A percentile compares a stretch with the other conserved stretches of the same genome.
These are phyloP conservation scores for Casuarina equisetifolia DNA, from an alignment of 306 rosid species.

Conservation along the genomic window DNA sequence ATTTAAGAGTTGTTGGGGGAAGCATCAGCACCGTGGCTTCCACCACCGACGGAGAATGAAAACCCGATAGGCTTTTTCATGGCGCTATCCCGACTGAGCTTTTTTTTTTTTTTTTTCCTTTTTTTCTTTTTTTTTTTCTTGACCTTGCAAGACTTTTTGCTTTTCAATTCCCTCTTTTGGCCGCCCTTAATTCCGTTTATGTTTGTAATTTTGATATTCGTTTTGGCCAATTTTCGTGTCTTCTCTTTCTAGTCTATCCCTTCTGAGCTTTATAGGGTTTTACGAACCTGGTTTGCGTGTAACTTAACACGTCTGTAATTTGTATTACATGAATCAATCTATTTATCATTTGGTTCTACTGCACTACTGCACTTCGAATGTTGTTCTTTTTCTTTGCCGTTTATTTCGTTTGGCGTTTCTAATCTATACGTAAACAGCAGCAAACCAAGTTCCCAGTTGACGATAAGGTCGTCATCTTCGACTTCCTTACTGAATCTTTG, in stretches of 20 bases:
- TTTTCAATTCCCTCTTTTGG: accelerated
- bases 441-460: neutral
- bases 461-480: neutral
- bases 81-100: slow-evolving; percentile 84
- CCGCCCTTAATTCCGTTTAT: accelerated
- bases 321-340: neutral
- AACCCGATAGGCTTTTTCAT: neutral
- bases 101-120: accelerated
- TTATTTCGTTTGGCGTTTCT: no score
- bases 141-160: slow-evolving; percentile 81
- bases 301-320: neutral
- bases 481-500: neutral
- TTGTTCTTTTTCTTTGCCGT: neutral
- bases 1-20: neutral
- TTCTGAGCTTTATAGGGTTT: slow-evolving; percentile 52
- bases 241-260: slow-evolving; percentile 40
- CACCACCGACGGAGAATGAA: neutral
- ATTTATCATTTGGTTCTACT: no score
- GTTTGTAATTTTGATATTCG: accelerated
- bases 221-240: slow-evolving; percentile 16
- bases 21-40: slow-evolving; percentile 23
- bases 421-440: neutral
- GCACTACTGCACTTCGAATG: no score
- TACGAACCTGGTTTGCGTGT: neutral
- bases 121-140: slow-evolving; percentile 41